phyloP scores from a whole-genome alignment of 108 stramenopile species.

The Tribonema minus region DNA sequence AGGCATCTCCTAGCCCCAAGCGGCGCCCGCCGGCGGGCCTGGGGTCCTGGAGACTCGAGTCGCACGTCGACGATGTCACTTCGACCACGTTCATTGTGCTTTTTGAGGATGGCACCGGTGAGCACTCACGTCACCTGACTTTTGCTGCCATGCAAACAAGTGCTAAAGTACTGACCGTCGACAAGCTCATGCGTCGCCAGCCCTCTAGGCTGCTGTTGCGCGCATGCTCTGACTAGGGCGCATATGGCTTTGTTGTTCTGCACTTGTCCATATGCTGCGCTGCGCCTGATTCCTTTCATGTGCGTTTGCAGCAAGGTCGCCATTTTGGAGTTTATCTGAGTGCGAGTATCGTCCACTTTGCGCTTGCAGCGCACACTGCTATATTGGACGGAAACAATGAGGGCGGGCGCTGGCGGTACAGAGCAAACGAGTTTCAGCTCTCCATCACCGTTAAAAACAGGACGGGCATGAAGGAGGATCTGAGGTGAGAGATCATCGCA shows the following conservation, averaged over 20 bases:
- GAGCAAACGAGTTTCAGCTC: constrained; percentile 22
- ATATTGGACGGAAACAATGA: not conserved
- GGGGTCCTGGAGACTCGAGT: constrained; percentile 22
- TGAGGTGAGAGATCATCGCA: constrained; percentile 22
- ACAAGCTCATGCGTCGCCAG: not conserved
- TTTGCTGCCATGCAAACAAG: not conserved
- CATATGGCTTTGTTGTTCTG: not conserved
- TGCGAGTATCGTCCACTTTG: not conserved
- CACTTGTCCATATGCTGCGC: not conserved
- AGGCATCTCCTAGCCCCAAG: not conserved
- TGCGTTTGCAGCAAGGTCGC: not conserved
- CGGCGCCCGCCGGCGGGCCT: not conserved
- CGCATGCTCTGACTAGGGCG: not conserved
- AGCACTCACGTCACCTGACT: not conserved
- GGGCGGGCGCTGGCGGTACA: constrained; percentile 15
- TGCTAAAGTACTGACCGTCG: not conserved
- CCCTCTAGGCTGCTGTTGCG: not conserved
- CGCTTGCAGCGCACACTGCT: constrained; percentile 16
- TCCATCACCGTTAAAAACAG: constrained; percentile 5
- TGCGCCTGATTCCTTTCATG: no score
- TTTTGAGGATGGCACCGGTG: not conserved
- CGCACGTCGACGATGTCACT: not conserved
- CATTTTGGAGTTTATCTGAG: not conserved
- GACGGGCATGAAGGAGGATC: constrained; percentile 22
- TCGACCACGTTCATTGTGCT: not conserved